These are phyloP conservation scores for Agrocybe praecox DNA, from an alignment of 768 basidiomycete species.

Conservation along the genomic window DNA sequence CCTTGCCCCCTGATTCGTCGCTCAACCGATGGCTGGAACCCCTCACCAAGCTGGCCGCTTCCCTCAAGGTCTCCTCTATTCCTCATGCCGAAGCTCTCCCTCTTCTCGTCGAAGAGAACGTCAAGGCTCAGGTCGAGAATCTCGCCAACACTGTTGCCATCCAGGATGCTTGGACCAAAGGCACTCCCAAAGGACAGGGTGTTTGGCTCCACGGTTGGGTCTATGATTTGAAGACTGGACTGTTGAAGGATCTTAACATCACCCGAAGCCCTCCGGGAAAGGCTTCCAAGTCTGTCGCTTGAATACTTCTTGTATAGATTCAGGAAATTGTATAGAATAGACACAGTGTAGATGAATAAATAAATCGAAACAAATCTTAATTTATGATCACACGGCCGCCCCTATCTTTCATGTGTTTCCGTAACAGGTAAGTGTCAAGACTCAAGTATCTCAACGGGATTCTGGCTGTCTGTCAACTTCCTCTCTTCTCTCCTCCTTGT, in stretches of 20 bases:
- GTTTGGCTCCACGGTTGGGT: conserved; percentile 75
- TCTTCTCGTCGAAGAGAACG: conserved; percentile 60
- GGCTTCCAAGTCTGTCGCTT: background rate
- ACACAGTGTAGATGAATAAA: background rate
- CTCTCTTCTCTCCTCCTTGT: background rate
- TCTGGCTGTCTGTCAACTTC: background rate
- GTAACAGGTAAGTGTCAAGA: background rate
- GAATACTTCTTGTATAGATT: background rate
- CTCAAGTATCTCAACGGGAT: no score
- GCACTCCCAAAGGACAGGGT: conserved; percentile 41
- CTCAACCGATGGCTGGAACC: conserved; percentile 77
- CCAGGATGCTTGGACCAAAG: conserved; percentile 47
- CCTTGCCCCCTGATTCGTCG: conserved; percentile 41
- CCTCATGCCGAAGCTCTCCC: conserved; percentile 41
- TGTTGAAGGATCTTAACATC: conserved; percentile 57
- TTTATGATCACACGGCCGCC: background rate
- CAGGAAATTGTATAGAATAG: background rate
- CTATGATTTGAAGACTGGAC: conserved; percentile 62
- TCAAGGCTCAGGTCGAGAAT: conserved; percentile 54
- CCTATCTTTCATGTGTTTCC: background rate
- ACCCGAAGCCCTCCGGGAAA: conserved; percentile 36
- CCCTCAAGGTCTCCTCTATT: conserved; percentile 43
- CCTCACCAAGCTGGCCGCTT: conserved; percentile 54
- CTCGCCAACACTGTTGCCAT: conserved; percentile 49
- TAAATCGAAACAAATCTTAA: background rate